Evolutionary conservation across 1,284 basidiomycete genomes (phyloP), one percentile per base, ranked within the genome.

Genomic region (Wallemia ichthyophaga): DNA sequence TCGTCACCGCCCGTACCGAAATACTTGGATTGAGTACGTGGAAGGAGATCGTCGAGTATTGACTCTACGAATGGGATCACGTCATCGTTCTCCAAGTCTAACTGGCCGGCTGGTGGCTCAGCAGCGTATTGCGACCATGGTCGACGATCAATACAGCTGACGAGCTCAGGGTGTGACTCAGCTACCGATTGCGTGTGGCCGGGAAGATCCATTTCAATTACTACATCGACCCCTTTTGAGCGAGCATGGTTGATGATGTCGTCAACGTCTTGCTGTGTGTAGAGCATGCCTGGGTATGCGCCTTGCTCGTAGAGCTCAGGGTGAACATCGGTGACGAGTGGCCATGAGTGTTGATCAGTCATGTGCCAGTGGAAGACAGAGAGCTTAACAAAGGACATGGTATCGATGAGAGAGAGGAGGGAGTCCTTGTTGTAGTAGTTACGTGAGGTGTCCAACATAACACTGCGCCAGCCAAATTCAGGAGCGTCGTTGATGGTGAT

Each of bases 1-100:
- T 68, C 67, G 56, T 68, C 67, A 2, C 66, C 67, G 5, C 67
- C 67, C 0, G 65, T 63, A 2, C 61, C 61, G 23, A 68, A 62
- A 60, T 66, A 66, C 1, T 58, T 28, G 2, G 57, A 55, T 9
- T 28, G 28, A 1, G 54, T 2, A 23, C 28, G 37, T 23, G 37
- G 55, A 15, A 56, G 27, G n/a, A 37, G 28, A 19, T 56, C 37
- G 11, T 25, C 57, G 27, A 58, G 58, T 1, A 60, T 61, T 1
- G 48, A 24, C 2, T 11, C 23, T n/a, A 65, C 60, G 0, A 62
- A 32, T 0, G 57, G 17, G 5, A 63, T 56, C 9, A 66, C 48
- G 13, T 61, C 62, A 21, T 62, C 62, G n/a, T 62, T 59, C 56
- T 63, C 53, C 28, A 64, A 61, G 1, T 56, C 56, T 11, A 68